phyloP scores from a whole-genome alignment of 805 yeast species.

The Metschnikowia henanensis region DNA sequence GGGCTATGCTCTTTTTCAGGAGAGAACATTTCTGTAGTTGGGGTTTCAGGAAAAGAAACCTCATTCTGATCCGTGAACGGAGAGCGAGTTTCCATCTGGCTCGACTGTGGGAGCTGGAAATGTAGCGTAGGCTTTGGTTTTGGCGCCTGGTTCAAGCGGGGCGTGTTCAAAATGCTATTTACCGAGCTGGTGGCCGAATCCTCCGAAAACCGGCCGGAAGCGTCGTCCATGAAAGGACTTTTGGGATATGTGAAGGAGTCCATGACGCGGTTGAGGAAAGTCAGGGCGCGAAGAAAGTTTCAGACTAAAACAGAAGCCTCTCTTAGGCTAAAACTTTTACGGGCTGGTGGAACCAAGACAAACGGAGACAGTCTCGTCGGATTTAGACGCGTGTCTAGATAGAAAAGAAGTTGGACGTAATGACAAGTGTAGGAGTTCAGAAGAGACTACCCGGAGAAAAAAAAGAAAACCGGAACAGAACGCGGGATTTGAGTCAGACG shows the following conservation, averaged over 20 bases:
- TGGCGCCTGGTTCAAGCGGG: slow-evolving; percentile 14
- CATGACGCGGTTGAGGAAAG: slow-evolving; percentile 9
- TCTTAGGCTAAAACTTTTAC: too few species aligned
- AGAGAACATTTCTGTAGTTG: slow-evolving; percentile 13
- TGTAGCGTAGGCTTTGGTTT: slow-evolving; percentile 28
- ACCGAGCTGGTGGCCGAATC: slow-evolving; percentile 7
- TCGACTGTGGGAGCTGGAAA: slow-evolving; percentile 28
- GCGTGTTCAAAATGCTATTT: slow-evolving; percentile 17
- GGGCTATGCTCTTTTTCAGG: slow-evolving; percentile 31
- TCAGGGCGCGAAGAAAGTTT: neutral
- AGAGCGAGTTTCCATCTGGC: slow-evolving; percentile 17
- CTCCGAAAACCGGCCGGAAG: slow-evolving; percentile 11
- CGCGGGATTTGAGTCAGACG: too few species aligned
- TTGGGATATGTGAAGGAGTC: slow-evolving; percentile 19
- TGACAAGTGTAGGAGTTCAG: too few species aligned
- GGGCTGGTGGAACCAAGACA: too few species aligned
- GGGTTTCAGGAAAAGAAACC: slow-evolving; percentile 12
- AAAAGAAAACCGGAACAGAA: too few species aligned
- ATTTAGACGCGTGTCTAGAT: too few species aligned
- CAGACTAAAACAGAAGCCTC: neutral
- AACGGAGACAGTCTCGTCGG: too few species aligned
- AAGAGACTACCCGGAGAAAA: too few species aligned
- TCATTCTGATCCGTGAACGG: slow-evolving; percentile 24
- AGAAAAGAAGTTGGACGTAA: too few species aligned
- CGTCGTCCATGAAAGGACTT: slow-evolving; percentile 18